Percentiles rank a stretch among this genome's conserved stretches.
phyloP scores from a whole-genome alignment of 2,329 filamentous ascomycete genomes.

The Whalleya microplaca region DNA sequence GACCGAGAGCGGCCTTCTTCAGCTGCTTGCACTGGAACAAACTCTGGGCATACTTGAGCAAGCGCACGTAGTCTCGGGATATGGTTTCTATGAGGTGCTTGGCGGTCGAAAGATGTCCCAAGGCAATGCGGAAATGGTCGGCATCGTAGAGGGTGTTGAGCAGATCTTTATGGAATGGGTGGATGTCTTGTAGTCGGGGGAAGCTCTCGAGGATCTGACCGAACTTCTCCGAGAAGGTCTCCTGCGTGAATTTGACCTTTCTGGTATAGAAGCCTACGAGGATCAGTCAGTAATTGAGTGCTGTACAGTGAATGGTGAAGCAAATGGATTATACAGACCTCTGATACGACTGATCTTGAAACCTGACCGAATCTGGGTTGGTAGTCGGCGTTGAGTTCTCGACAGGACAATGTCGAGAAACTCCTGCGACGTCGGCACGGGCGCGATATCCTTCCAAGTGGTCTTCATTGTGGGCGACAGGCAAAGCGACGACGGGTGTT shows the following conservation, averaged over 20 bases:
- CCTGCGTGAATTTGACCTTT: constrained; percentile 97
- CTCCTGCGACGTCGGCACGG: constrained; percentile 89
- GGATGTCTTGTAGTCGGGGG: constrained; percentile 89
- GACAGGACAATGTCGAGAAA: constrained; percentile 97
- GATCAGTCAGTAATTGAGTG: constrained; percentile 31
- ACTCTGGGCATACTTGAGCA: constrained; percentile 95
- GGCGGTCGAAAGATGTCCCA: constrained; percentile 93
- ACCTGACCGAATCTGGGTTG: constrained; percentile 92
- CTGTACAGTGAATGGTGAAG: constrained; percentile 45
- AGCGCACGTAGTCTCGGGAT: constrained; percentile 90
- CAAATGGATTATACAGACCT: constrained; percentile 39
- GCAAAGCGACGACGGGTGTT: constrained; percentile 9
- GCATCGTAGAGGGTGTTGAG: constrained; percentile 99
- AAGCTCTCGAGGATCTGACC: constrained; percentile 89
- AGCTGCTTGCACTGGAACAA: constrained; percentile 99
- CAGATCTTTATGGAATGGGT: constrained; percentile 86
- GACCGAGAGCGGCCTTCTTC: constrained; percentile 92
- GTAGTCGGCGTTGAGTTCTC: constrained; percentile 87
- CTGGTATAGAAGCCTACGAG: constrained; percentile 76
- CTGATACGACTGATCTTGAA: constrained; percentile 96
- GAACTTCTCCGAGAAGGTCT: constrained; percentile 96
- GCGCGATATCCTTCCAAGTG: constrained; percentile 78
- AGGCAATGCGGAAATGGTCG: constrained; percentile 95
- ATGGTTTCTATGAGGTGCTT: constrained; percentile 98
- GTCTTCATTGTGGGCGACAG: constrained; percentile 58